Evolutionary conservation across 805 yeast genomes (phyloP).

Genomic region (Candida adriatica): DNA sequence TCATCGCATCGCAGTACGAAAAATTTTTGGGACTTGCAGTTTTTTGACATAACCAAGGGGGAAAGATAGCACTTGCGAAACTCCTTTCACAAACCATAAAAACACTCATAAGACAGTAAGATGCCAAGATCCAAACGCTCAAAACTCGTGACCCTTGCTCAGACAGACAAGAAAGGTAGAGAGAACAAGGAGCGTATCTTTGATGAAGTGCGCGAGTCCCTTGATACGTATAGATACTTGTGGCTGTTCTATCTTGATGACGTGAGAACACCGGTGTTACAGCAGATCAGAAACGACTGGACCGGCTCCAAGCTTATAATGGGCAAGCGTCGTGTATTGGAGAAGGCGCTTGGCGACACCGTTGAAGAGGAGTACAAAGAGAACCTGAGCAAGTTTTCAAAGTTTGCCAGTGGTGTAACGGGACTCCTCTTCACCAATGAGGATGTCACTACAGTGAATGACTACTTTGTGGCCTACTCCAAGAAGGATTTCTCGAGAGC

Average conservation of each 20-base stretch:
- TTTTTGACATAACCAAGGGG: no score
- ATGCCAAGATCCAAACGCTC: conserved; percentile 99
- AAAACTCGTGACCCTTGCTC: conserved; percentile 90
- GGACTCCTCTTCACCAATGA: conserved; percentile 91
- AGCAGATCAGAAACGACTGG: conserved; percentile 92
- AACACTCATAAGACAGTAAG: no score
- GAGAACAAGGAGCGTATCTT: conserved; percentile 88
- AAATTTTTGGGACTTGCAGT: no score
- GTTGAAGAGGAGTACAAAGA: conserved; percentile 89
- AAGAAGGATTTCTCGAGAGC: conserved; percentile 87
- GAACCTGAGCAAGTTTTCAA: conserved; percentile 64
- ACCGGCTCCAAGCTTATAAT: conserved; percentile 78
- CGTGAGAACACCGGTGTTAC: conserved; percentile 93
- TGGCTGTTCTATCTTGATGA: conserved; percentile 88
- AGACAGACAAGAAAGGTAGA: conserved; percentile 92
- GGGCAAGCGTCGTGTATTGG: conserved; percentile 90
- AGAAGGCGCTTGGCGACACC: conserved; percentile 84
- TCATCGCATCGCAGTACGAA: no score
- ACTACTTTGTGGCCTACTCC: conserved; percentile 74
- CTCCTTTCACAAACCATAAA: no score
- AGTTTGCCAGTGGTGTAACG: conserved; percentile 64
- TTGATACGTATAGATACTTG: conserved; percentile 69
- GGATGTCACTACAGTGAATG: conserved; percentile 76
- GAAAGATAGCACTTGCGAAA: no score
- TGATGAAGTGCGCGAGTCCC: conserved; percentile 78